Evolutionary conservation across 352 stramenopile species (phyloP).

Genomic region (Pythium sukuiense): DNA sequence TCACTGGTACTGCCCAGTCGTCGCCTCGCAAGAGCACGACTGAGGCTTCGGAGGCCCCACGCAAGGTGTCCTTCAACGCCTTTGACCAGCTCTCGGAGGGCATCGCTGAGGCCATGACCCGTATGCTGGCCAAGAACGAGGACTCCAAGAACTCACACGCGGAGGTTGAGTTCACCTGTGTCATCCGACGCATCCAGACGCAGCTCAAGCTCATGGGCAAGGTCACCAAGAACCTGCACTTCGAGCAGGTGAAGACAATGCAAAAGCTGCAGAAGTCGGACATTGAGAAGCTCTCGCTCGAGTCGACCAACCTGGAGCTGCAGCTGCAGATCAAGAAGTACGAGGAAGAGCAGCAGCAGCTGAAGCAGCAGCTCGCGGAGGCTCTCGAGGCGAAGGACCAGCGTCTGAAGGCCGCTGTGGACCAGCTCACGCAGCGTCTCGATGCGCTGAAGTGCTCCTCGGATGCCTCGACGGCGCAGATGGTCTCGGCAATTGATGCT

Average conservation of each 20-base stretch:
- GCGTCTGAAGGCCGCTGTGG: slow-evolving; percentile 9
- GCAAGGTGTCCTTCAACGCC: slow-evolving; percentile 17
- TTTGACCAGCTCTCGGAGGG: slow-evolving; percentile 34
- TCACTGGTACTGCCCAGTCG: slow-evolving; percentile 14
- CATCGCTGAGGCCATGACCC: slow-evolving; percentile 40
- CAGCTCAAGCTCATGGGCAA: slow-evolving; percentile 47
- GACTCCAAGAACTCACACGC: slow-evolving; percentile 25
- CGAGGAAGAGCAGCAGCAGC: slow-evolving; percentile 37
- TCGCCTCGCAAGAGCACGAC: slow-evolving; percentile 9
- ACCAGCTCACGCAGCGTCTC: slow-evolving; percentile 16
- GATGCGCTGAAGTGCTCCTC: slow-evolving; percentile 18
- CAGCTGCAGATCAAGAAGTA: slow-evolving; percentile 31
- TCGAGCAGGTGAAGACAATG: slow-evolving; percentile 39
- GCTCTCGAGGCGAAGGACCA: slow-evolving; percentile 18
- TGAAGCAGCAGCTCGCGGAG: slow-evolving; percentile 31
- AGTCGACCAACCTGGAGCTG: slow-evolving; percentile 35
- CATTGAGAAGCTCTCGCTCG: slow-evolving; percentile 36
- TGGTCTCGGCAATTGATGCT: slow-evolving; percentile 12
- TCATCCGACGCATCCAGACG: slow-evolving; percentile 42
- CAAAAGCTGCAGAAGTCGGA: slow-evolving; percentile 36
- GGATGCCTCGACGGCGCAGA: slow-evolving; percentile 11
- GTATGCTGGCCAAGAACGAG: slow-evolving; percentile 39
- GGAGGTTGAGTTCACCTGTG: slow-evolving; percentile 38
- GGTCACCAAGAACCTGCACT: slow-evolving; percentile 35
- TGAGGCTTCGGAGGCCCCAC: slow-evolving; percentile 6